phyloP scores from a whole-genome alignment of 73 alveolate genomes.

The Symbiodinium pilosum region DNA sequence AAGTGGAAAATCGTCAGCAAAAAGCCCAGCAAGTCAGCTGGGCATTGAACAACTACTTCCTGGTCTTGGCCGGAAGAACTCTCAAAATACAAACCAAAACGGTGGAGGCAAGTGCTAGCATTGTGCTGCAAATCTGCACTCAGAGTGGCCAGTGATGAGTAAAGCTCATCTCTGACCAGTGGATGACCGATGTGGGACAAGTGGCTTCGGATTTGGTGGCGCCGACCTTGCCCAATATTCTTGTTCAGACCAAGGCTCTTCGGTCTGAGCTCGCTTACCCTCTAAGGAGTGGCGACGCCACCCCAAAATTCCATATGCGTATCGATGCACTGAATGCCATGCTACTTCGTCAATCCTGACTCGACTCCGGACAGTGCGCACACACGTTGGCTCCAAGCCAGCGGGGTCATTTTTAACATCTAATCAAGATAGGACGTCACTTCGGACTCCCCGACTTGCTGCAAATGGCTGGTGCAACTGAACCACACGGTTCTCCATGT shows the following conservation, averaged over 20 bases:
- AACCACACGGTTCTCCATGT: too few relatives aligned
- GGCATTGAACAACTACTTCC: slow-evolving; percentile 18
- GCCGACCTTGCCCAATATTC: slow-evolving; percentile 19
- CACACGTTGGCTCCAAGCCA: too few relatives aligned
- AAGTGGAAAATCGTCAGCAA: background rate
- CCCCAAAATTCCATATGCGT: too few relatives aligned
- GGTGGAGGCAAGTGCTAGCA: slow-evolving; percentile 35
- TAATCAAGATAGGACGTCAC: too few relatives aligned
- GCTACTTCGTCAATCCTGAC: background rate
- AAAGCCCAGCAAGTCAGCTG: slow-evolving; percentile 20
- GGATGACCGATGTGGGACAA: slow-evolving; percentile 37
- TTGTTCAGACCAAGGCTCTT: too few relatives aligned
- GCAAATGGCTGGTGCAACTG: too few relatives aligned
- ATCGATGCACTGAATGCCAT: background rate
- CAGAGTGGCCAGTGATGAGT: slow-evolving; percentile 6
- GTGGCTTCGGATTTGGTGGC: slow-evolving; percentile 74
- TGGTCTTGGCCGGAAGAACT: background rate
- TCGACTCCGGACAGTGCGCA: too few relatives aligned
- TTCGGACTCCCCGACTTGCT: too few relatives aligned
- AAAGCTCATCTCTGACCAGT: slow-evolving; percentile 15
- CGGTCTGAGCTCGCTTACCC: too few relatives aligned
- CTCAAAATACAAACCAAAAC: slow-evolving; percentile 9
- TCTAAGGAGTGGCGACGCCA: too few relatives aligned
- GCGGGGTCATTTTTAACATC: too few relatives aligned
- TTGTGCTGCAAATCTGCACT: background rate